Conservation (phyloP, 257 asterid genomes). For the Asclepias syriaca region DNA sequence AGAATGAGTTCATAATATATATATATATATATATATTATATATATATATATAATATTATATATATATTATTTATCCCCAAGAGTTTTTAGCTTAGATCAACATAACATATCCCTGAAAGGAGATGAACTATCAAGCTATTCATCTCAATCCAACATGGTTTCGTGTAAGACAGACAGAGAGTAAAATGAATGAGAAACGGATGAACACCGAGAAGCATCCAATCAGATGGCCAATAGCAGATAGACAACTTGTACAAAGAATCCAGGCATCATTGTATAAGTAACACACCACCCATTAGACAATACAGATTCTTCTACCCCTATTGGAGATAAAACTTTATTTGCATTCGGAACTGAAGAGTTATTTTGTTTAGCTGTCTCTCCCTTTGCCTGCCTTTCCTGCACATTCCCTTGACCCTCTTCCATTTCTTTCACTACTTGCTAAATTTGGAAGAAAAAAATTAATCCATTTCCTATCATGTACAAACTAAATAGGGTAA, state of each 20-base stretch:
- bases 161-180: too few relatives aligned
- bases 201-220: not conserved
- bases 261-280: not conserved
- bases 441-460: not conserved
- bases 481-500: not conserved
- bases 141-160: not conserved
- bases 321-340: not conserved
- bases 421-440: not conserved
- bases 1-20: not conserved
- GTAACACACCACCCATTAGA: too few relatives aligned
- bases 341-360: not conserved
- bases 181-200: not conserved
- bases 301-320: not conserved
- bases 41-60: not conserved
- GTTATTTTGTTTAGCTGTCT: not conserved
- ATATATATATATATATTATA: not conserved
- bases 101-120: too few relatives aligned
- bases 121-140: not conserved
- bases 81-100: not conserved
- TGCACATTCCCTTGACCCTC: not conserved
- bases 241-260: not conserved
- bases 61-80: not conserved
- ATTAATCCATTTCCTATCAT: not conserved
- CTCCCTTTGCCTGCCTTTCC: not conserved
- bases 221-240: not conserved